Conservation (phyloP, 371 early-diverging fungal genomes). For the Chytridium lagenaria region DNA sequence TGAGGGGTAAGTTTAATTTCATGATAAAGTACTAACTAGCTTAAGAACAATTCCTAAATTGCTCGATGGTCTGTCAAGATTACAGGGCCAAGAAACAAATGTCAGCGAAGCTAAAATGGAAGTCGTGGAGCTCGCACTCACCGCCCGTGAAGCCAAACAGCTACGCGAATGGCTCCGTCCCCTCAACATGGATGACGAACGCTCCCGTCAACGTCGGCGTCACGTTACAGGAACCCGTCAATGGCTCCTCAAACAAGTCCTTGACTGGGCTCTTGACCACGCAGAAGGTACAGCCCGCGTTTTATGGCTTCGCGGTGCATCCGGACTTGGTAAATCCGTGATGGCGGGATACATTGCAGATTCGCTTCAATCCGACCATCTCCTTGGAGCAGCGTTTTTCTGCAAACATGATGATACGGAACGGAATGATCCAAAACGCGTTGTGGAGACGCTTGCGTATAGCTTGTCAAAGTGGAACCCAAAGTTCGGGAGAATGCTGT, state of each 20-base stretch:
- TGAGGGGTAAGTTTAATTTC: background rate
- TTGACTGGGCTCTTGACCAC: constrained; percentile 12
- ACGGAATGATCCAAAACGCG: constrained; percentile 16
- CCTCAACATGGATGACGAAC: constrained; percentile 15
- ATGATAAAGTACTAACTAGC: constrained; percentile 2
- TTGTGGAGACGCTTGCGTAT: constrained; percentile 32
- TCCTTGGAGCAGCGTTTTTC: constrained; percentile 32
- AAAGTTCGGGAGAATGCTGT: constrained; percentile 18
- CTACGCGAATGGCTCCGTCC: constrained; percentile 14
- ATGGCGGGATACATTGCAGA: constrained; percentile 35
- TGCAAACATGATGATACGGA: constrained; percentile 31
- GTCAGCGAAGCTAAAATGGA: constrained; percentile 6
- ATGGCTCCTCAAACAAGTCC: constrained; percentile 11
- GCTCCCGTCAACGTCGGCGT: constrained; percentile 9
- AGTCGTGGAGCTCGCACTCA: background rate
- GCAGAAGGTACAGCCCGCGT: constrained; percentile 14
- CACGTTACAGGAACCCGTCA: constrained; percentile 11
- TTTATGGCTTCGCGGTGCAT: constrained; percentile 29
- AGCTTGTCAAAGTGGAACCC: constrained; percentile 25
- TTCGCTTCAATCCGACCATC: constrained; percentile 26
- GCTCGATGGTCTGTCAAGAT: background rate
- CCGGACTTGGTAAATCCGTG: constrained; percentile 40
- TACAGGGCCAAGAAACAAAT: background rate
- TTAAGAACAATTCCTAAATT: constrained; percentile 5
- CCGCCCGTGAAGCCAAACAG: constrained; percentile 10